phyloP scores from a whole-genome alignment of 2,329 filamentous ascomycete genomes.

The Ceratocystis eucalypticola region DNA sequence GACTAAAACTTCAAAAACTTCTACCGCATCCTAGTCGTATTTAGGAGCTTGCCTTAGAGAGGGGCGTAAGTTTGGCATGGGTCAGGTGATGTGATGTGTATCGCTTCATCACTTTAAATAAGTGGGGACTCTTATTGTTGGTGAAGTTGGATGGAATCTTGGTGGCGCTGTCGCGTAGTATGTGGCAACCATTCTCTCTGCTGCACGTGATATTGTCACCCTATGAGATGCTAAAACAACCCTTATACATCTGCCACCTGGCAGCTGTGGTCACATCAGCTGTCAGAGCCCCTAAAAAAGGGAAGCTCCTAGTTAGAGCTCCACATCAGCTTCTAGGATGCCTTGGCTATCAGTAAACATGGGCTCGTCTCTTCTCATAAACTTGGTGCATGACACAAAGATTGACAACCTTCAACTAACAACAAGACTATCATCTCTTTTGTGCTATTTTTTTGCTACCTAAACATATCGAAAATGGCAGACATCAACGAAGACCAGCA shows the following conservation, averaged over 20 bases:
- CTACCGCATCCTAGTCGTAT: not conserved
- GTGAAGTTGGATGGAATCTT: not conserved
- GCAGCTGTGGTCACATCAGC: not conserved
- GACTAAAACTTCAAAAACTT: not conserved
- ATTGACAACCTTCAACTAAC: not conserved
- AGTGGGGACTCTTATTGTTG: not conserved
- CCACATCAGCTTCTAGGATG: conserved; percentile 17
- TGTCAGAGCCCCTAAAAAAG: not conserved
- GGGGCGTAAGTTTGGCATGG: not conserved
- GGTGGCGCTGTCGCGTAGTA: not conserved
- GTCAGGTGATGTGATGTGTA: not conserved
- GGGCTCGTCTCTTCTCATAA: not conserved
- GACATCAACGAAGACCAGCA: conserved; percentile 8
- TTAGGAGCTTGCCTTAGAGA: not conserved
- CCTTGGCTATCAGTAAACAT: not conserved
- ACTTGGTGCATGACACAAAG: not conserved
- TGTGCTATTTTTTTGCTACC: not conserved
- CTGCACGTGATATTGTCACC: too few species aligned
- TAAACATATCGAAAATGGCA: not conserved
- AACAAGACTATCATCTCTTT: not conserved
- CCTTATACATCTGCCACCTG: not conserved
- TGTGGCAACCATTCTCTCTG: too few species aligned
- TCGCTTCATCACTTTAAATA: not conserved
- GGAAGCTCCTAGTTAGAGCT: not conserved
- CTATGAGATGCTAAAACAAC: not conserved